Percentiles rank a stretch among this genome's conserved stretches.
These are phyloP conservation scores for Tritrichomonas foetus DNA, from an alignment of 208 protist genomes.

Conservation along the genomic window DNA sequence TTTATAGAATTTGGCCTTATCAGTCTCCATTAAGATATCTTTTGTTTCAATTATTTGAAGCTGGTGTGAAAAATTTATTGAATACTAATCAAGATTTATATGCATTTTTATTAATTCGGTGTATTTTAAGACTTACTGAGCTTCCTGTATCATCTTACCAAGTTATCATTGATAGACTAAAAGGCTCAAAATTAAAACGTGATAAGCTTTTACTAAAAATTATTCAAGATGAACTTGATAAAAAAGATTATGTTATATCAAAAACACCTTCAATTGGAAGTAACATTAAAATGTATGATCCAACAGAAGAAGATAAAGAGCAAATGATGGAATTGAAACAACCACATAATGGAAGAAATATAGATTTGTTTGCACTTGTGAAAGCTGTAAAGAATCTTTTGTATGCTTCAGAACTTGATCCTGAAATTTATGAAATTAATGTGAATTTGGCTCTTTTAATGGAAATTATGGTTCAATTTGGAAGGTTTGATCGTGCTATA, in stretches of 20 bases:
- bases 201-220: neutral
- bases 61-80: neutral
- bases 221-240: neutral
- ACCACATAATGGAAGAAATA: neutral
- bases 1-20: neutral
- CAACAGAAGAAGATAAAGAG: neutral
- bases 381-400: neutral
- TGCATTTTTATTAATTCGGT: neutral
- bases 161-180: neutral
- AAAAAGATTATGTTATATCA: neutral
- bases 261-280: neutral
- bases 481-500: conserved; percentile 2
- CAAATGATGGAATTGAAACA: neutral
- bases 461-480: neutral
- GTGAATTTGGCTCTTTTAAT: neutral
- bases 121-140: neutral
- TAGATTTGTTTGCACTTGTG: neutral
- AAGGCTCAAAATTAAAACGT: neutral
- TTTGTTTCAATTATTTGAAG: neutral
- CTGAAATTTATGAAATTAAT: neutral
- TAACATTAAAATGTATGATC: neutral
- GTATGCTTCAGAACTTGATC: neutral
- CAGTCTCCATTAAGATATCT: neutral
- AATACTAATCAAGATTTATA: conserved; percentile 8
- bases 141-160: neutral